These are phyloP conservation scores for Phaeosphaeria sp. DNA, from an alignment of 2,329 filamentous ascomycete species.

Conservation along the genomic window DNA sequence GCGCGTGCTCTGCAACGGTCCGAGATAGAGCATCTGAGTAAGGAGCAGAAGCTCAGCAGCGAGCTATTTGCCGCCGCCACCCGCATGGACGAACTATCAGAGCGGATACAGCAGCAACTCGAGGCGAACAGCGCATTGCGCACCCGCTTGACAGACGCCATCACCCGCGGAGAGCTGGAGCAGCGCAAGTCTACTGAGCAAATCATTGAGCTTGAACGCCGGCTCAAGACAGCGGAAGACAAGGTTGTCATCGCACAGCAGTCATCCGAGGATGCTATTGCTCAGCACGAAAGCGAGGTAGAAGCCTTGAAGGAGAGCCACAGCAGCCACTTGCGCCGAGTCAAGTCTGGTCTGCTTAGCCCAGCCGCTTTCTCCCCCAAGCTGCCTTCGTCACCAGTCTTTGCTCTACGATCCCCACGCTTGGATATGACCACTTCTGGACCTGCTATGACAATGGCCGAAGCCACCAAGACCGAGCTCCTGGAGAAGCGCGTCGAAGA, in stretches of 20 bases:
- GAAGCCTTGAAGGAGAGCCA: slow-evolving; percentile 77
- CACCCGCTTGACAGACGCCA: slow-evolving; percentile 77
- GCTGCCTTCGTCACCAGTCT: slow-evolving; percentile 68
- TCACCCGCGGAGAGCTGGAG: slow-evolving; percentile 82
- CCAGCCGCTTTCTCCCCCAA: slow-evolving; percentile 62
- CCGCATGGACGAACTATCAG: slow-evolving; percentile 79
- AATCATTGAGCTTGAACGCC: slow-evolving; percentile 83
- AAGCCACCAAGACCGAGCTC: slow-evolving; percentile 75
- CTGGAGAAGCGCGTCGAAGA: slow-evolving; percentile 82
- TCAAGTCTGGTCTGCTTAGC: slow-evolving; percentile 62
- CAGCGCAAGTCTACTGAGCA: slow-evolving; percentile 80
- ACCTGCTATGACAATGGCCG: slow-evolving; percentile 64
- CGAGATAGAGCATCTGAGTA: slow-evolving; percentile 63
- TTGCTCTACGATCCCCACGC: slow-evolving; percentile 64
- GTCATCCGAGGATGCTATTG: slow-evolving; percentile 82
- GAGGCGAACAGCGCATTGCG: slow-evolving; percentile 78
- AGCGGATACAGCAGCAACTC: slow-evolving; percentile 81
- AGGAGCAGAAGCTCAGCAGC: slow-evolving; percentile 69
- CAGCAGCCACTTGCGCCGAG: slow-evolving; percentile 76
- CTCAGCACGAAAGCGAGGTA: slow-evolving; percentile 86
- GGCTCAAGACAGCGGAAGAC: slow-evolving; percentile 83
- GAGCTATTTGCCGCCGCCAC: slow-evolving; percentile 76
- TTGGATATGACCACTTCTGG: slow-evolving; percentile 69
- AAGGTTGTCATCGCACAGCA: slow-evolving; percentile 82
- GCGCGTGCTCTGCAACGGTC: slow-evolving; percentile 64